phyloP scores from a whole-genome alignment of 441 rosid species.

The Capsella rubella region DNA sequence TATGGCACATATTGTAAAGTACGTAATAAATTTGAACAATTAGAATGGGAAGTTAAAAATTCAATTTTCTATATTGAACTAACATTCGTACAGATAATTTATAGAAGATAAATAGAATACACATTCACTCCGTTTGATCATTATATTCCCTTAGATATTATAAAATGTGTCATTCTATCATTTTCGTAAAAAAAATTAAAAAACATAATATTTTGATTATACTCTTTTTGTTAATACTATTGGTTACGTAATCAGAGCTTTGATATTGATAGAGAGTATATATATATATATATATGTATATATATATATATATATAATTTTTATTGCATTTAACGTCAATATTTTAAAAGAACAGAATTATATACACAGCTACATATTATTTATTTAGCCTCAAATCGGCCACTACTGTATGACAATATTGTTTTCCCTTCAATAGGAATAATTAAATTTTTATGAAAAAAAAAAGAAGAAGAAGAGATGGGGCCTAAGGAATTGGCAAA shows the following conservation, averaged over 20 bases:
- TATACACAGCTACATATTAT: neutral
- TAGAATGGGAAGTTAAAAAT: neutral
- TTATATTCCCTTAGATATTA: no score
- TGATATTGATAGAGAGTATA: neutral
- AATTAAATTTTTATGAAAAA: neutral
- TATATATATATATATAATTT: neutral
- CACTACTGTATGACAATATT: constrained; percentile 26
- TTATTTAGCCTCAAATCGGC: neutral
- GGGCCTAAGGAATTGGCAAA: constrained; percentile 45
- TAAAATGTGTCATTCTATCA: no score
- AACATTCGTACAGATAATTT: constrained; percentile 7
- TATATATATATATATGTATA: no score
- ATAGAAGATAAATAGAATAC: neutral
- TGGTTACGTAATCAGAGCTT: neutral
- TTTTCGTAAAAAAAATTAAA: neutral
- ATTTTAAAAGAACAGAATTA: neutral
- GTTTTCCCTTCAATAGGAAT: constrained; percentile 6
- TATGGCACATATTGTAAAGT: no score
- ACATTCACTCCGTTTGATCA: no score
- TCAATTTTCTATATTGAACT: neutral
- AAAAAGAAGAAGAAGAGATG: constrained; percentile 12
- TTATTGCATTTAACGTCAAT: neutral
- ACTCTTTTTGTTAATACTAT: neutral
- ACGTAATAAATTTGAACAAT: neutral
- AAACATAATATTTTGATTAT: no score